Base-by-base conservation (phyloP, 805 yeast species). In the Lipomyces sp. region DNA sequence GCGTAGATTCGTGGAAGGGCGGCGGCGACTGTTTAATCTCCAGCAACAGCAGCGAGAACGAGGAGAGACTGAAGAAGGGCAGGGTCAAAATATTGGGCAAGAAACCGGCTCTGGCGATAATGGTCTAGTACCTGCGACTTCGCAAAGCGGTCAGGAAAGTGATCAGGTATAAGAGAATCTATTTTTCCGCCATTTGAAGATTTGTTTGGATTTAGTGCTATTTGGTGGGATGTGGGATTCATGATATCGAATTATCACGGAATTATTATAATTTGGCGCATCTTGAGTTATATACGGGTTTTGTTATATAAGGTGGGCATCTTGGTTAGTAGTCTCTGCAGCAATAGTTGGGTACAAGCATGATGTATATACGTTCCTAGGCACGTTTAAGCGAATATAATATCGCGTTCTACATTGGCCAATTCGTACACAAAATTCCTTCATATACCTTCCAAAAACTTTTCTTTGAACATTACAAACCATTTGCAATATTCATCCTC, bases 1-100 rank as follows among this genome's bases (percentile, higher is more conserved):
- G 71, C 54, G 67, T 10, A 33, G 72, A 45, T 70, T 70, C 58
- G 71, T 70, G n/a, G 65, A 69, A 54, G 45, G 60, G 59, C 65
- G 72, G 29, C 53, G 64, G 35, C 60, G 66, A 35, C n/a, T 67
- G 29, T 63, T 70, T 50, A 69, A 65, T 57, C 24, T 63, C 24
- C 64, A 69, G 56, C 70, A 57, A 56, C 64, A 57, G 59, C 64
- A 63, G 39, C 62, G 42, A 33, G 60, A 53, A 42, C 64, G 53
- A 55, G 58, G 64, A 45, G 58, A 60, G 56, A 54, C 50, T 39
- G 61, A 64, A 18, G 58, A 63, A 15, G 64, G 15, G 5, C 59
- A 24, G 53, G 34, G 53, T 11, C 54, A 13, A n/a, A 62, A 32
- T 35, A 50, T 10, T 11, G 63, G 48, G 48, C 37, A 45, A 18